Evolutionary conservation across 768 basidiomycete species (phyloP).

Genomic region (Termitomyces titanicus): DNA sequence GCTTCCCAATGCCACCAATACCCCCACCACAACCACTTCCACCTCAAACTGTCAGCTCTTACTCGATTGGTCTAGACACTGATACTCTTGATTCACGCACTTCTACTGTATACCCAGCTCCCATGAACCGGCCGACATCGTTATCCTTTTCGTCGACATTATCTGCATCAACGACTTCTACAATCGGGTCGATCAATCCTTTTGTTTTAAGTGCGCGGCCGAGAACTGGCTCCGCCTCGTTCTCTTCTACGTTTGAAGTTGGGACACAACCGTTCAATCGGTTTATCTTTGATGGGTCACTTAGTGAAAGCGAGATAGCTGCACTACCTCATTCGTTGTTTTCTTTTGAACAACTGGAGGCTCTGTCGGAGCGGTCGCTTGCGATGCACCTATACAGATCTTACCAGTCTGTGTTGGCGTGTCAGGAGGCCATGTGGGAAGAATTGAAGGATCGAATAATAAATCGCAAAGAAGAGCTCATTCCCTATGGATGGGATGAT

Average conservation of each 20-base stretch:
- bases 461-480: conserved; percentile 50
- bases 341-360: conserved; percentile 37
- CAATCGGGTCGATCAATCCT: conserved; percentile 21
- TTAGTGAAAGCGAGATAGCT: conserved; percentile 37
- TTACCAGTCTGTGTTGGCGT: conserved; percentile 59
- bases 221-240: conserved; percentile 29
- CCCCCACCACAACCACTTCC: conserved; percentile 59
- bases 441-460: conserved; percentile 61
- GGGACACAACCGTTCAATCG: conserved; percentile 26
- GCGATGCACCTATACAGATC: conserved; percentile 70
- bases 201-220: conserved; percentile 22
- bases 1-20: conserved; percentile 68
- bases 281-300: conserved; percentile 45
- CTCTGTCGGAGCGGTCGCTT: conserved; percentile 54
- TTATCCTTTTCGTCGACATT: conserved; percentile 51
- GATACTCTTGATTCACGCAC: conserved; percentile 32
- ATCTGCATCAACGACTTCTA: conserved; percentile 36
- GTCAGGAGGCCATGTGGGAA: conserved; percentile 77
- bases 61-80: conserved; percentile 31
- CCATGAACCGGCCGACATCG: conserved; percentile 38
- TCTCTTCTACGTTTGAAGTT: conserved; percentile 25
- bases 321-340: conserved; percentile 33
- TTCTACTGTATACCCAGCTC: conserved; percentile 33
- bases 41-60: conserved; percentile 38
- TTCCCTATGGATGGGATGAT: conserved; percentile 67